Conservation (phyloP, 1,284 basidiomycete genomes). For the Ceratobasidium sp. region DNA sequence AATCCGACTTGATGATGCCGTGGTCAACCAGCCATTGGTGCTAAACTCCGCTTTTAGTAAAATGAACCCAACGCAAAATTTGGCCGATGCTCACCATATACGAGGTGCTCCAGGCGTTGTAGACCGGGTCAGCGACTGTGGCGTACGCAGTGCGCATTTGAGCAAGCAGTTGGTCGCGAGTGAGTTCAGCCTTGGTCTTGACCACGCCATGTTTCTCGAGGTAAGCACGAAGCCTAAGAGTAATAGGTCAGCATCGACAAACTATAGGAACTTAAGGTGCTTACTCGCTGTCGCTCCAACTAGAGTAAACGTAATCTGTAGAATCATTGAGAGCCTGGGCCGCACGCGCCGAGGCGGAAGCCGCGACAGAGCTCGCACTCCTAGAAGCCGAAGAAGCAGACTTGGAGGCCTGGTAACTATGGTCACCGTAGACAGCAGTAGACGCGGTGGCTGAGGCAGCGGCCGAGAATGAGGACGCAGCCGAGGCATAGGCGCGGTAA, state of each 20-base stretch:
- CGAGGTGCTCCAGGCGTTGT: slow-evolving; percentile 87
- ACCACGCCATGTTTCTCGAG: slow-evolving; percentile 81
- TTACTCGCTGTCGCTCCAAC: slow-evolving; percentile 82
- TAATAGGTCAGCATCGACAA: slow-evolving; percentile 1
- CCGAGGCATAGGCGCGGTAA: slow-evolving; percentile 70
- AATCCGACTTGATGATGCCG: slow-evolving; percentile 72
- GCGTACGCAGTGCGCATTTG: slow-evolving; percentile 78
- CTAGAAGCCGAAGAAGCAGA: slow-evolving; percentile 58
- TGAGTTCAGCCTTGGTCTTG: slow-evolving; percentile 73
- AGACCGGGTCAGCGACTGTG: slow-evolving; percentile 72
- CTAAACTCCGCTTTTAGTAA: slow-evolving; percentile 56
- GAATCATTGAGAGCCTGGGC: slow-evolving; percentile 74
- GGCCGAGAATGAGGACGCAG: slow-evolving; percentile 65
- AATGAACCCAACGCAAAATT: too few relatives aligned
- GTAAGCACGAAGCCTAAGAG: slow-evolving; percentile 62
- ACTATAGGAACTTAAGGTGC: not conserved
- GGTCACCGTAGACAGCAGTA: slow-evolving; percentile 71
- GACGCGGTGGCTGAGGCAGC: slow-evolving; percentile 63
- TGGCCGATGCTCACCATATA: slow-evolving; percentile 72
- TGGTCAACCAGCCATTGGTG: slow-evolving; percentile 86
- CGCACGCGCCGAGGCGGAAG: slow-evolving; percentile 71
- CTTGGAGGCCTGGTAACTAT: slow-evolving; percentile 64
- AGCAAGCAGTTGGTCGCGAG: slow-evolving; percentile 74
- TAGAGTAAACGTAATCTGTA: slow-evolving; percentile 88
- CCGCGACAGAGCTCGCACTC: slow-evolving; percentile 52